phyloP scores from a whole-genome alignment of 2,329 filamentous ascomycete species.

The Monilinia fructicola region DNA sequence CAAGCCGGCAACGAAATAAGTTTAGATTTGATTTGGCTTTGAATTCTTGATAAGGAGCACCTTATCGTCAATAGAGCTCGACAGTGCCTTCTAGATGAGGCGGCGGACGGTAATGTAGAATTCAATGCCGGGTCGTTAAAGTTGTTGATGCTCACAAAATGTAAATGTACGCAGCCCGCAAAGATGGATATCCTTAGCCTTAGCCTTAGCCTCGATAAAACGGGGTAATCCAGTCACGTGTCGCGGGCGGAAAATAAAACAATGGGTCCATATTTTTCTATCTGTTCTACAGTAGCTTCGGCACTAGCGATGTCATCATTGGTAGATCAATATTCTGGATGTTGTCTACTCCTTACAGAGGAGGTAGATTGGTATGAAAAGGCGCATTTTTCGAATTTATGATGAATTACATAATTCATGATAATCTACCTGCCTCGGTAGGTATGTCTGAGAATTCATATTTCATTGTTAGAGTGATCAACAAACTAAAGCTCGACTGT shows the following conservation, averaged over 20 bases:
- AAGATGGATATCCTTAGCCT: slow-evolving; percentile 17
- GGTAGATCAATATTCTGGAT: no score
- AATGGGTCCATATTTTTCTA: neutral
- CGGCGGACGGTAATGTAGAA: neutral
- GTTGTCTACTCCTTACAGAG: no score
- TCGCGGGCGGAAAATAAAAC: neutral
- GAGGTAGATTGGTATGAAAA: no score
- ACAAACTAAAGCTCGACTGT: no score
- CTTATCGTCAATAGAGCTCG: neutral
- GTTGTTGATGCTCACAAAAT: neutral
- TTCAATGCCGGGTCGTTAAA: slow-evolving; percentile 1
- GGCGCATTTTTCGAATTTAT: no score
- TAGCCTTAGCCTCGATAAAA: slow-evolving; percentile 1
- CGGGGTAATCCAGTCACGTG: slow-evolving; percentile 12
- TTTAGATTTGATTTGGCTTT: neutral
- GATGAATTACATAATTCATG: no score
- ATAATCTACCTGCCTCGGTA: no score
- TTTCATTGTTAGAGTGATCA: no score
- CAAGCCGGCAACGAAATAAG: neutral
- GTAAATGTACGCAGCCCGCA: neutral
- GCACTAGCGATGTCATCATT: no score
- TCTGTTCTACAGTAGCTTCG: neutral
- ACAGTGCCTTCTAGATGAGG: slow-evolving; percentile 3
- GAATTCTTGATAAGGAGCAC: neutral
- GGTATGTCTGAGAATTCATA: no score